A percentile compares a stretch with the other conserved stretches of the same genome.
These are phyloP conservation scores for Dothistroma septosporum DNA, from an alignment of 2,329 filamentous ascomycete species.

Conservation along the genomic window DNA sequence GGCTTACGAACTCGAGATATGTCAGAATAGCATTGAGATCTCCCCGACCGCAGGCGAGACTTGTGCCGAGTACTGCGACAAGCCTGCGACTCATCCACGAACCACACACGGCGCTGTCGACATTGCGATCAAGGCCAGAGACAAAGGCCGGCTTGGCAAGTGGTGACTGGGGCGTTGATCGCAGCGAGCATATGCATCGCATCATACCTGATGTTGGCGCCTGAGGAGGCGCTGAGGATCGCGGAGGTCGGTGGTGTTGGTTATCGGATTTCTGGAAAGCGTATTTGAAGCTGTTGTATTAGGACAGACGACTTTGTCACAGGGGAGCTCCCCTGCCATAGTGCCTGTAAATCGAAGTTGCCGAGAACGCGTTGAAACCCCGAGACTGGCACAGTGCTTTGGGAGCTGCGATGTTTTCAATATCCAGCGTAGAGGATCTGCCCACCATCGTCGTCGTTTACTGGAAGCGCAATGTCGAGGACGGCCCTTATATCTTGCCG, in stretches of 20 bases:
- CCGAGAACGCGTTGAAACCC: neutral
- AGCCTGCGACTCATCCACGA: neutral
- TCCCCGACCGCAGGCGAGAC: neutral
- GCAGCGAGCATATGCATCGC: neutral
- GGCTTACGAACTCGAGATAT: neutral
- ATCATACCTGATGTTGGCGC: neutral
- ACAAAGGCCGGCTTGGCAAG: neutral
- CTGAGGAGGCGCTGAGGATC: neutral
- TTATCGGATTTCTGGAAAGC: neutral
- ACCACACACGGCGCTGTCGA: neutral
- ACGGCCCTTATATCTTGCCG: too few relatives aligned
- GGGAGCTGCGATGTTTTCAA: neutral
- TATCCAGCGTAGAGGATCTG: neutral
- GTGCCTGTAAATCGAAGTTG: neutral
- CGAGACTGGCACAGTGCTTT: neutral
- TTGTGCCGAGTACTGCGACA: neutral
- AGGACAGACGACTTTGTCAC: neutral
- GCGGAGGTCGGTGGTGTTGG: neutral
- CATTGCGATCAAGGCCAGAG: neutral
- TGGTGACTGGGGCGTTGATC: neutral
- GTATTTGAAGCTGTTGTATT: neutral
- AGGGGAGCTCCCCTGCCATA: neutral
- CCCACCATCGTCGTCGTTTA: too few relatives aligned
- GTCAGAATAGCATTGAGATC: neutral
- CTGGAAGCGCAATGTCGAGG: too few relatives aligned